Base-by-base conservation (phyloP, 1,284 basidiomycete species). In the Ustilago bromivora region DNA sequence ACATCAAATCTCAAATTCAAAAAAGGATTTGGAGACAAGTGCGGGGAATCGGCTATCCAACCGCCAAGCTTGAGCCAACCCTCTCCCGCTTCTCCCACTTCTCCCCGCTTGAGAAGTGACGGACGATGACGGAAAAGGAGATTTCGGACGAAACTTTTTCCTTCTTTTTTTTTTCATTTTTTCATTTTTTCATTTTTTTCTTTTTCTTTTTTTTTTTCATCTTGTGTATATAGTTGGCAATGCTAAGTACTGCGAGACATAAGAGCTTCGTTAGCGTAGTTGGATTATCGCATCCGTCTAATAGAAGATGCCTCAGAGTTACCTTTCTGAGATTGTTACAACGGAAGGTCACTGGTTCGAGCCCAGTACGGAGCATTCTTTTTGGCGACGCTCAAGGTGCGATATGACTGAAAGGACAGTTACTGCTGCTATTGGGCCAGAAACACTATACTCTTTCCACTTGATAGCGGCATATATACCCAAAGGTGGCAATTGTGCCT, bases 261-360 rank as follows among this genome's bases (percentile, higher is more conserved):
- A 55, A 38, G 7, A 9, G 63, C 63, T 36, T 68, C 71, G 71
- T 73, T 73, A 73, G 71, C 71, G 71, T 73, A 73, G 71, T 73
- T 73, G 71, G 71, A 72, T 72, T 72, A 72, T 72, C 71, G 71
- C 71, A 72, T 72, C 71, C 51, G 71, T 72, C 71, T 72, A 72
- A 72, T 72, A 72, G 57, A 65, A 61, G 61, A 58, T 67, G 71
- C 71, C 65, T 67, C 65, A 61, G 65, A 5, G 51, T 23, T 0
- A 13, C 23, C 3, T 28, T 9, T 32, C 71, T 68, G 71, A 61
- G 71, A 64, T 28, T 23, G 7, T 67, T 57, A 68, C 69, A 76
- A 76, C 74, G 54, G 74, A 76, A 76, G 74, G 74, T 76, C 74
- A 72, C 74, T 76, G 70, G 74, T 76, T 76, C 74, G 74, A 76